These are phyloP conservation scores for Pseudogymnoascus sp. DNA, from an alignment of 2,329 filamentous ascomycete species.

Conservation along the genomic window DNA sequence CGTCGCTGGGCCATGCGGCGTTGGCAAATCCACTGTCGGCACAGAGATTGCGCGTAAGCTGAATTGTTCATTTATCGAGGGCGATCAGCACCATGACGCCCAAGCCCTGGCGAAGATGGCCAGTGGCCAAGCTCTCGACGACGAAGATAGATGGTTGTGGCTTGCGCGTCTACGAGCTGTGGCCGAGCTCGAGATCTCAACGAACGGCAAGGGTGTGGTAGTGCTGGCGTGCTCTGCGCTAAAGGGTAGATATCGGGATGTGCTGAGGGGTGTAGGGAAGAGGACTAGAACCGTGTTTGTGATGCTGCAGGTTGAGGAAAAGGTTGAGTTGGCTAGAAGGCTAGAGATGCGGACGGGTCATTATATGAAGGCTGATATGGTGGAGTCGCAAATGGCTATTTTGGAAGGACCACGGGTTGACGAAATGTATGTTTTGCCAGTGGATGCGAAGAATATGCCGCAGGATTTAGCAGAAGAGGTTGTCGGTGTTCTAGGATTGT, in stretches of 20 bases:
- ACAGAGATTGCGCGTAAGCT: slow-evolving; percentile 25
- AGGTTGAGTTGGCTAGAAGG: slow-evolving; percentile 24
- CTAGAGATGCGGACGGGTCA: slow-evolving; percentile 25
- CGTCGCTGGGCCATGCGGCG: slow-evolving; percentile 33
- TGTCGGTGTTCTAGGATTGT: background rate
- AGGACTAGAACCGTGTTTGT: slow-evolving; percentile 26
- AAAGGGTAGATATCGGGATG: slow-evolving; percentile 27
- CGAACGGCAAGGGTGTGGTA: slow-evolving; percentile 23
- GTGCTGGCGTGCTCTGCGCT: slow-evolving; percentile 35
- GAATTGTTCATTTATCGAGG: slow-evolving; percentile 32
- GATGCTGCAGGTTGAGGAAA: slow-evolving; percentile 28
- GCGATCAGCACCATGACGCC: slow-evolving; percentile 31
- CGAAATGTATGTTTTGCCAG: slow-evolving; percentile 31
- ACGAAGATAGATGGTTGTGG: slow-evolving; percentile 29
- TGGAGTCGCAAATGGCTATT: slow-evolving; percentile 28
- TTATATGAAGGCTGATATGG: slow-evolving; percentile 32
- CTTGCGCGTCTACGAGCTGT: slow-evolving; percentile 23
- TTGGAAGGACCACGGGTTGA: slow-evolving; percentile 24
- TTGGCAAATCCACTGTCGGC: slow-evolving; percentile 34
- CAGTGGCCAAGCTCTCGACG: slow-evolving; percentile 24
- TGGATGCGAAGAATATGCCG: slow-evolving; percentile 10
- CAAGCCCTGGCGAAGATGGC: slow-evolving; percentile 29
- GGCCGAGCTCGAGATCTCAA: slow-evolving; percentile 21
- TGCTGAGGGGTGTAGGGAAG: slow-evolving; percentile 22
- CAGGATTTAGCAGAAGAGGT: slow-evolving; percentile 11